Conservation (phyloP, 177 flowering plant genomes). For the Vitis hybrid region DNA sequence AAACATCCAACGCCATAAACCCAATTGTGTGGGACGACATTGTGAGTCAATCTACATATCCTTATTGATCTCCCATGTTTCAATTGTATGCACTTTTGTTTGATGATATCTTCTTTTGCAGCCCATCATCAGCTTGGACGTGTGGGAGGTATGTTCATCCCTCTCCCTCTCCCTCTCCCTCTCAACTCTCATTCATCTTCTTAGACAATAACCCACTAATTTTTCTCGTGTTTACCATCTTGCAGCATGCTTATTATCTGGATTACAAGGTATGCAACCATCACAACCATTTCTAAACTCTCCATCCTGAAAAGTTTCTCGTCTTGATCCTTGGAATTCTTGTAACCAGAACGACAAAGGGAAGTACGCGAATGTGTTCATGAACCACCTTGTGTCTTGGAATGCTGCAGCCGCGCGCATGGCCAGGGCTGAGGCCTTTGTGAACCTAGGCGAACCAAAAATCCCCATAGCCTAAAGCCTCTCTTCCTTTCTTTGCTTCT, state of each 20-base stretch:
- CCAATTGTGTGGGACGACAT: slow-evolving; percentile 85
- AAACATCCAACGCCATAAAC: slow-evolving; percentile 73
- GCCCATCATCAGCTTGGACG: slow-evolving; percentile 79
- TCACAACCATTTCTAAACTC: neutral
- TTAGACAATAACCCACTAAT: neutral
- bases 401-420: slow-evolving; percentile 64
- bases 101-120: slow-evolving; percentile 40
- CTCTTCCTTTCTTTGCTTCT: too few species aligned
- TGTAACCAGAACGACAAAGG: slow-evolving; percentile 67
- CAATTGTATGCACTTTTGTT: neutral
- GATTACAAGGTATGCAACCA: slow-evolving; percentile 73
- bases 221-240: slow-evolving; percentile 15
- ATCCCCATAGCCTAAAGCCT: slow-evolving; percentile 67
- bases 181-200: slow-evolving; percentile 7
- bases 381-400: slow-evolving; percentile 93
- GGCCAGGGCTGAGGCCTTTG: slow-evolving; percentile 77
- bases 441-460: slow-evolving; percentile 85
- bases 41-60: slow-evolving; percentile 39
- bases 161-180: slow-evolving; percentile 2
- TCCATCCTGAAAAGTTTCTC: neutral
- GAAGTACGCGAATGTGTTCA: slow-evolving; percentile 58
- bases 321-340: neutral
- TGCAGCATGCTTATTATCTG: slow-evolving; percentile 91
- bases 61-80: neutral
- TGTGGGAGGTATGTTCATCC: slow-evolving; percentile 79